Conservation (phyloP, 192 early-diverging fungal genomes). For the Coemansia guatemalensis region DNA sequence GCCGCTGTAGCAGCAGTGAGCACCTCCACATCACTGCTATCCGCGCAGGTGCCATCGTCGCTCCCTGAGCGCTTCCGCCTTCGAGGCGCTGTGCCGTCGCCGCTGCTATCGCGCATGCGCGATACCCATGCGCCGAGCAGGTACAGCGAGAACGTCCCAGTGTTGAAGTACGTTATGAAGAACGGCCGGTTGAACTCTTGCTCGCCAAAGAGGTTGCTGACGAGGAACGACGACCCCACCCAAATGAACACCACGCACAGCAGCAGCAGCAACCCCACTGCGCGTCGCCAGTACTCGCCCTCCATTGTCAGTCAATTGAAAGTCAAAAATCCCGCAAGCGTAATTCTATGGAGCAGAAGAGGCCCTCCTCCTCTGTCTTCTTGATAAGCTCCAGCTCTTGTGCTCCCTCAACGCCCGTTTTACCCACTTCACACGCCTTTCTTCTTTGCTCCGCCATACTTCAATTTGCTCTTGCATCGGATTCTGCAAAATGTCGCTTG, state of each 20-base stretch:
- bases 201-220: constrained; percentile 73
- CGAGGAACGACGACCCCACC: constrained; percentile 75
- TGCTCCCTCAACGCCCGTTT: no score
- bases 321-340: not conserved
- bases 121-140: constrained; percentile 42
- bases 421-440: not conserved
- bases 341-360: not conserved
- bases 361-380: not conserved
- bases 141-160: constrained; percentile 73
- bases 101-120: constrained; percentile 1
- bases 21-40: not conserved
- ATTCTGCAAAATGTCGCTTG: constrained; percentile 39
- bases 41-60: constrained; percentile 11
- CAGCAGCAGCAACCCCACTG: constrained; percentile 63
- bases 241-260: constrained; percentile 76
- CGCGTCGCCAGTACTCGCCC: constrained; percentile 41
- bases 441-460: not conserved
- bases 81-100: not conserved
- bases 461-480: not conserved
- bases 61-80: constrained; percentile 31
- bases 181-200: constrained; percentile 73
- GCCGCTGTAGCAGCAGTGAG: not conserved
- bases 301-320: not conserved
- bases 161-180: constrained; percentile 77
- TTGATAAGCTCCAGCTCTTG: not conserved